Evolutionary conservation across 1,284 basidiomycete genomes (phyloP).

Genomic region (Microbotryum scabiosae): DNA sequence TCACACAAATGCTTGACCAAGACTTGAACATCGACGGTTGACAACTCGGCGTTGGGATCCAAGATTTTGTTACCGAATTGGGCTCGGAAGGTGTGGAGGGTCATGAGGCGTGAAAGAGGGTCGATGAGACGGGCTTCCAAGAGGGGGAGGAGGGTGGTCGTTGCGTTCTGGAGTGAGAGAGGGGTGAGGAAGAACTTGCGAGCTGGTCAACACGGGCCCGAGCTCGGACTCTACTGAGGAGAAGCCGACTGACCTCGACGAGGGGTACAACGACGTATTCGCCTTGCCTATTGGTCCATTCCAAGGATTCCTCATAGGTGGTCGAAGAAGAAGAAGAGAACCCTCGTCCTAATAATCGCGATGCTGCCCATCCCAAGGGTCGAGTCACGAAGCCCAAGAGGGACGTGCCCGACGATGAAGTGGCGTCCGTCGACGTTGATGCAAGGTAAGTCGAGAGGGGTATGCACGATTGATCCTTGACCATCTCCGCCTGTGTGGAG

Average conservation of each 20-base stretch:
- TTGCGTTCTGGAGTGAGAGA: constrained; percentile 12
- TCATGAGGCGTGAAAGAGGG: constrained; percentile 23
- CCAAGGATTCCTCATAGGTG: neutral
- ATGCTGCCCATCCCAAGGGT: too few species aligned
- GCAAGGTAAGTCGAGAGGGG: too few species aligned
- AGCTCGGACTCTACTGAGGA: neutral
- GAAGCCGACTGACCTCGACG: constrained; percentile 24
- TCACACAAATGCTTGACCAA: constrained; percentile 12
- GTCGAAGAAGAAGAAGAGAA: too few species aligned
- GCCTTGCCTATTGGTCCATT: constrained; percentile 26
- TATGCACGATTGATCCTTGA: too few species aligned
- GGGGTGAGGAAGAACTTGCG: neutral
- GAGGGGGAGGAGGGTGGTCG: neutral
- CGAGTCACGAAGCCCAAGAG: too few species aligned
- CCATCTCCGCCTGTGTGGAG: too few species aligned
- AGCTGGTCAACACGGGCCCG: neutral
- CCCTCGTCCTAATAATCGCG: too few species aligned
- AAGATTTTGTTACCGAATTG: constrained; percentile 9
- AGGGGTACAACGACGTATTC: constrained; percentile 31
- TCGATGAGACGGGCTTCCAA: constrained; percentile 14
- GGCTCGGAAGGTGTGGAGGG: constrained; percentile 9
- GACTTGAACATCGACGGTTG: constrained; percentile 14
- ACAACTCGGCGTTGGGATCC: constrained; percentile 9
- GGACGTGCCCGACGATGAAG: too few species aligned
- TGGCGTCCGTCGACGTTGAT: too few species aligned